Evolutionary conservation across 371 early-diverging fungal species (phyloP).

Genomic region (Mortierella sp.): DNA sequence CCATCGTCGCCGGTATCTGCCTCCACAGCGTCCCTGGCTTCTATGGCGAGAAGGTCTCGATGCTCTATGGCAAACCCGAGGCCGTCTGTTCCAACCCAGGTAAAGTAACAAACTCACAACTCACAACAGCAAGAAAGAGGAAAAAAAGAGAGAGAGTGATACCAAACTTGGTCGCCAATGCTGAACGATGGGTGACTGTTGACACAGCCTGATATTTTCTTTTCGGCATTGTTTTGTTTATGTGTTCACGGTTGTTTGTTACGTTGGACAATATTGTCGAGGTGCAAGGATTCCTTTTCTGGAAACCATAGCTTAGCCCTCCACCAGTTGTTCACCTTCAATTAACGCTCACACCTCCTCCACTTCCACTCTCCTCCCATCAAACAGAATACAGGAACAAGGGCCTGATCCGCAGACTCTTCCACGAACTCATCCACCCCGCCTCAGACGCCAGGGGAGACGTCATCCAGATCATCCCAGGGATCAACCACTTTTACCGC

Average conservation of each 20-base stretch:
- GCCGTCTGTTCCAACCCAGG: slow-evolving; percentile 37
- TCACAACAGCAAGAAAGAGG: not conserved
- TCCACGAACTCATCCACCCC: slow-evolving; percentile 39
- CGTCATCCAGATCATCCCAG: slow-evolving; percentile 41
- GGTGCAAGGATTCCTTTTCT: slow-evolving; percentile 4
- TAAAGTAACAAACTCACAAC: not conserved
- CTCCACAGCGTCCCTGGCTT: slow-evolving; percentile 29
- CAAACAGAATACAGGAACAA: slow-evolving; percentile 30
- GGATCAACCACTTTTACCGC: slow-evolving; percentile 41
- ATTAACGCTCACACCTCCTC: not conserved
- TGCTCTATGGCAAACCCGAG: slow-evolving; percentile 37
- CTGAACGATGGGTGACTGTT: too few relatives aligned
- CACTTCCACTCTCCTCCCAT: not conserved
- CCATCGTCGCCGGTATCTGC: slow-evolving; percentile 32
- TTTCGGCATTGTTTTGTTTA: not conserved
- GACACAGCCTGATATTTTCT: not conserved
- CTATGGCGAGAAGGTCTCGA: slow-evolving; percentile 28
- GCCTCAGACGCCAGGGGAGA: slow-evolving; percentile 38
- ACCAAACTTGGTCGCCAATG: too few relatives aligned
- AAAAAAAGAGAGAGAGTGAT: not conserved
- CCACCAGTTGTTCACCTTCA: not conserved
- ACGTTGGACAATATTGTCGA: not conserved
- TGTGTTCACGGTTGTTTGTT: not conserved
- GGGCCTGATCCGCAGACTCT: slow-evolving; percentile 36
- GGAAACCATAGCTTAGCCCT: not conserved